Evolutionary conservation across 2,329 filamentous ascomycete species (phyloP), one percentile per base, ranked within the genome.

Genomic region (Davidsoniella eucalypti): DNA sequence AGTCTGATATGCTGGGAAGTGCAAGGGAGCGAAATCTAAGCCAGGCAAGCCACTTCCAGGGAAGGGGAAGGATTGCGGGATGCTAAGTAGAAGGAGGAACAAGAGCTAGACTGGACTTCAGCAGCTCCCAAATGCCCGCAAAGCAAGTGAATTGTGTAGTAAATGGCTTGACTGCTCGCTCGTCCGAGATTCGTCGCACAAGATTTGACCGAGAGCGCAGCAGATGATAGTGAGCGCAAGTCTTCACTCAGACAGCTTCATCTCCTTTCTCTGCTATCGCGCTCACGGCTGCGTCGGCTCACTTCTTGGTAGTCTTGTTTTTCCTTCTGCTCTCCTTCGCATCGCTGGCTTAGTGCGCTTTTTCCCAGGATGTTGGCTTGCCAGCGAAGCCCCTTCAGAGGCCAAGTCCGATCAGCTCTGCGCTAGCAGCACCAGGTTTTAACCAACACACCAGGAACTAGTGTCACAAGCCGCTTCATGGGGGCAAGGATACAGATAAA

Each of bases 1-100:
- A 2, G 21, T 5, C 21, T 45, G 26, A 36, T 45, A 45, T 45
- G 25, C 29, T 18, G 25, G 25, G n/a, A 45, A 45, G 8, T 10
- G 36, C 43, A 29, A 45, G 43, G 25, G 42, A 29, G 37, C 8
- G 10, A 10, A 45, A 45, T 45, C 43, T 45, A 45, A 33, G 7
- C n/a, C 43, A 45, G 25, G 38, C 46, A 48, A 48, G 46, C 46
- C 46, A 48, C 46, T 36, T 41, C 36, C 8, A 48, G 46, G 46
- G 46, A 48, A 48, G 46, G 37, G 40, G 29, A 33, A 33, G 29
- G 29, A 33, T 33, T 48, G 46, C 46, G 46, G 46, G 46, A 48
- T 48, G 29, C 21, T 25, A 26, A 33, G 29, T 33, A 33, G 6
- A 33, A 17, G 40, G 23, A 40, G 46, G 46, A 47, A 29, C 18